A percentile compares a stretch with the other conserved stretches of the same genome.
Evolutionary conservation across 2,329 filamentous ascomycete species (phyloP).

Genomic region (Aspergillus melleus): DNA sequence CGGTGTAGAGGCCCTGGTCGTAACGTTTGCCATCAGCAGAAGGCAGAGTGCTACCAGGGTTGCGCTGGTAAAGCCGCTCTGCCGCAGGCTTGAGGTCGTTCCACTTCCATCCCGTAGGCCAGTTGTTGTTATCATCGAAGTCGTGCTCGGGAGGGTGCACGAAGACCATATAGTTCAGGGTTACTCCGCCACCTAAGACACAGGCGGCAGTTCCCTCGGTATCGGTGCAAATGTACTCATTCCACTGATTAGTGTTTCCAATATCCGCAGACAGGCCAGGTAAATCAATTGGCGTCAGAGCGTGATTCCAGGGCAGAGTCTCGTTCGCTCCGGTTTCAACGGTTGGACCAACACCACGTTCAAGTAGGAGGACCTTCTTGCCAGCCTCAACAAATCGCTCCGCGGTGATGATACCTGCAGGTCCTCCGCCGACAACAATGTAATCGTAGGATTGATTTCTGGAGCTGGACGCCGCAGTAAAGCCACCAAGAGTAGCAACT

Average conservation of each 20-base stretch:
- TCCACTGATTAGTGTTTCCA: slow-evolving; percentile 19
- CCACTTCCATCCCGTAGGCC: slow-evolving; percentile 70
- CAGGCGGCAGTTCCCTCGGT: slow-evolving; percentile 26
- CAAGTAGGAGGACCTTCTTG: slow-evolving; percentile 25
- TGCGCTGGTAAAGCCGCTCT: slow-evolving; percentile 65
- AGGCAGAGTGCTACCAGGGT: slow-evolving; percentile 67
- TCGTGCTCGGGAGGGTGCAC: slow-evolving; percentile 57
- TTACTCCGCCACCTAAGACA: slow-evolving; percentile 29
- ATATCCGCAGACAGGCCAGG: slow-evolving; percentile 28
- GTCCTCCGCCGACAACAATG: slow-evolving; percentile 26
- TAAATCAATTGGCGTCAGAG: slow-evolving; percentile 26
- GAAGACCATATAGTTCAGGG: slow-evolving; percentile 32
- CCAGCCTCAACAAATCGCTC: slow-evolving; percentile 24
- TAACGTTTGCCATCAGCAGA: slow-evolving; percentile 68
- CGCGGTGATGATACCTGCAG: slow-evolving; percentile 24
- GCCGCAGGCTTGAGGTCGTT: slow-evolving; percentile 61
- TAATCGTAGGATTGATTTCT: slow-evolving; percentile 22
- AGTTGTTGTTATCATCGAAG: slow-evolving; percentile 64
- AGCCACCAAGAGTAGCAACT: neutral
- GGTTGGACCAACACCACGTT: slow-evolving; percentile 24
- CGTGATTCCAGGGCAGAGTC: slow-evolving; percentile 23
- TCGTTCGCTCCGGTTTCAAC: slow-evolving; percentile 25
- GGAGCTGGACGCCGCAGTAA: neutral
- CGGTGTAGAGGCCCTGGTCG: slow-evolving; percentile 65
- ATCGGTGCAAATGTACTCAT: slow-evolving; percentile 23